These are phyloP conservation scores for Clonostachys solani DNA, from an alignment of 2,329 filamentous ascomycete genomes.

Conservation along the genomic window DNA sequence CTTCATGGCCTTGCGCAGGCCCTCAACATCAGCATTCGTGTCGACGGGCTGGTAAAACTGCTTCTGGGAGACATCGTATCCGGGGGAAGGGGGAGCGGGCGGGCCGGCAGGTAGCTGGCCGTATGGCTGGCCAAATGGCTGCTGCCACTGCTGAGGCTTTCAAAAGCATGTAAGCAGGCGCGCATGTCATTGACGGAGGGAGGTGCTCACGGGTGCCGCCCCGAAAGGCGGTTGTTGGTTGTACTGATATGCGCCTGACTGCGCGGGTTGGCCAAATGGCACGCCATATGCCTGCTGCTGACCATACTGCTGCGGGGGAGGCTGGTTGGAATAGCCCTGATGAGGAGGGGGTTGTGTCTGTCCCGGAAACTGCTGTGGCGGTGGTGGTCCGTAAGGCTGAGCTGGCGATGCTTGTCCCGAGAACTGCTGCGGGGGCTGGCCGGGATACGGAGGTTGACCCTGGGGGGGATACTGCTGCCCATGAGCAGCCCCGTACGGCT, in stretches of 20 bases:
- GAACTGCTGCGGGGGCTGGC: constrained; percentile 5
- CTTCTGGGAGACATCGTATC: constrained; percentile 20
- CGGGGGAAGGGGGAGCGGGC: constrained; percentile 17
- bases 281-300: constrained; percentile 4
- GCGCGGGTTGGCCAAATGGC: background rate
- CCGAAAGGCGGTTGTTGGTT: background rate
- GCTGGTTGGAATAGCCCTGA: constrained; percentile 6
- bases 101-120: constrained; percentile 4
- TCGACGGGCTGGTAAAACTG: constrained; percentile 15
- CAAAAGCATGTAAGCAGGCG: background rate
- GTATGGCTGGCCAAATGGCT: constrained; percentile 6
- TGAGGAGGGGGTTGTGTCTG: constrained; percentile 5
- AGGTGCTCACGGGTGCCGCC: background rate
- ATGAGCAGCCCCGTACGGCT: constrained; percentile 3
- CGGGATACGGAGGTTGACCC: constrained; percentile 5
- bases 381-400: constrained; percentile 2
- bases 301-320: constrained; percentile 2
- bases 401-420: constrained; percentile 7
- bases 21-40: constrained; percentile 18
- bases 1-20: constrained; percentile 26
- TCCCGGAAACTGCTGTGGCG: constrained; percentile 1
- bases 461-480: constrained; percentile 4
- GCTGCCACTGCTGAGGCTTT: constrained; percentile 7
- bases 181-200: background rate
- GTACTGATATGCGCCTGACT: background rate